These are phyloP conservation scores for Flaveria floridana DNA, from an alignment of 140 eudicot genomes.

Conservation along the genomic window DNA sequence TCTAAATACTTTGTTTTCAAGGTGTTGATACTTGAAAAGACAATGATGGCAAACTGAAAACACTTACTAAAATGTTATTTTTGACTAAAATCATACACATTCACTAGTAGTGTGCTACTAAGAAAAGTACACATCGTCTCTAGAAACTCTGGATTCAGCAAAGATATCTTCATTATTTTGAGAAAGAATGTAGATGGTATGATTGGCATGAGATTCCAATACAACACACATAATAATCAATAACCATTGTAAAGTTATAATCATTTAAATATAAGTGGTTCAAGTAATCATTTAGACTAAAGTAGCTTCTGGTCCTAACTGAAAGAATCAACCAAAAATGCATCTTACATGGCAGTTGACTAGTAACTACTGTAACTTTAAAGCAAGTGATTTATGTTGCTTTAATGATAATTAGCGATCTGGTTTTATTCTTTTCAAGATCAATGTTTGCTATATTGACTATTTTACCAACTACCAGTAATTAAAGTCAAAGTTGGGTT, in stretches of 20 bases:
- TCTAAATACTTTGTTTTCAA: not conserved
- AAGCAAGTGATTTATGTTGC: not conserved
- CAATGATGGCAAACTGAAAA: not conserved
- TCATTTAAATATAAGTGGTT: not conserved
- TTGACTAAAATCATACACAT: not conserved
- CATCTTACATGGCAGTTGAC: not conserved
- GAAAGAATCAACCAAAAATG: not conserved
- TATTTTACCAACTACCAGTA: conserved; percentile 11
- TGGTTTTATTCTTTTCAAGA: not conserved
- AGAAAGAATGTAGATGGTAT: not conserved
- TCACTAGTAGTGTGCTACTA: not conserved
- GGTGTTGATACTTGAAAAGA: not conserved
- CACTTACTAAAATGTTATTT: not conserved
- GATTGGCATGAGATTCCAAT: not conserved
- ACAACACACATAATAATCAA: not conserved
- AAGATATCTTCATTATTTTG: not conserved
- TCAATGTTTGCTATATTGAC: conserved; percentile 4
- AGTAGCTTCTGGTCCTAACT: conserved; percentile 4
- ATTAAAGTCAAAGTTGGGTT: conserved; percentile 2
- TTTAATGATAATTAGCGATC: conserved; percentile 1
- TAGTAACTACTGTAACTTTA: not conserved
- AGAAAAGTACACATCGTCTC: not conserved
- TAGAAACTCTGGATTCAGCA: not conserved
- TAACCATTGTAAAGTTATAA: not conserved
- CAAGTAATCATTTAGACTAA: not conserved